A percentile compares a stretch with the other conserved stretches of the same genome.
Evolutionary conservation across 2,329 filamentous ascomycete species (phyloP).

Genomic region (Penicillium decumbens): DNA sequence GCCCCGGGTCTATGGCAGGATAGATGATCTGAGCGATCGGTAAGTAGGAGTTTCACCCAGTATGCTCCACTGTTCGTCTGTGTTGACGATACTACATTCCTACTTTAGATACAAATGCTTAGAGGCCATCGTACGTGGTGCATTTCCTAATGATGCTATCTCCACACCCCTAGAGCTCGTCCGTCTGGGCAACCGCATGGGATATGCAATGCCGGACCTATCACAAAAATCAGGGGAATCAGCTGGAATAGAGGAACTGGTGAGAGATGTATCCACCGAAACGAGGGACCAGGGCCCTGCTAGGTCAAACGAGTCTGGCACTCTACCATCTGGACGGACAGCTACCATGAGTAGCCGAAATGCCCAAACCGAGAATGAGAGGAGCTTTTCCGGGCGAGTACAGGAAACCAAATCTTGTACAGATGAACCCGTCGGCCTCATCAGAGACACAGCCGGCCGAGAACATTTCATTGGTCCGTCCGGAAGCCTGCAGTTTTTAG

Average conservation of each 20-base stretch:
- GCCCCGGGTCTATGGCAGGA: conserved; percentile 38
- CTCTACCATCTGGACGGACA: background rate
- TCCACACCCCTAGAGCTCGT: conserved; percentile 30
- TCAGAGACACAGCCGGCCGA: conserved; percentile 34
- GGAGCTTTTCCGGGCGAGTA: background rate
- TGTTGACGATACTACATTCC: background rate
- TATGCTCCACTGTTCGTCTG: background rate
- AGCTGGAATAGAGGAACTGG: conserved; percentile 5
- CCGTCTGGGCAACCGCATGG: conserved; percentile 28
- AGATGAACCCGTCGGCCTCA: conserved; percentile 19
- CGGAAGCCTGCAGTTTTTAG: conserved; percentile 37
- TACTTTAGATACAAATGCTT: conserved; percentile 24
- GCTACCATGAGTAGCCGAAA: conserved; percentile 1
- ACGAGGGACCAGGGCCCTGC: background rate
- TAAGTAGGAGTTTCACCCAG: conserved; percentile 9
- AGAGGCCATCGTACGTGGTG: conserved; percentile 36
- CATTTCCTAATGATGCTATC: conserved; percentile 32
- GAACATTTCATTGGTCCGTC: conserved; percentile 40
- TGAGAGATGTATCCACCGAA: conserved; percentile 2
- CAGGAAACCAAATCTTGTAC: conserved; percentile 1
- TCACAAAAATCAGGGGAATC: conserved; percentile 1
- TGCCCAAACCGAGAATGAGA: conserved; percentile 1
- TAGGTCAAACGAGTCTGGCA: background rate
- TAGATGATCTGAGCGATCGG: conserved; percentile 38
- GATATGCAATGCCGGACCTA: conserved; percentile 35